Evolutionary conservation across 805 yeast genomes (phyloP).

Genomic region (Metschnikowia gruessii): DNA sequence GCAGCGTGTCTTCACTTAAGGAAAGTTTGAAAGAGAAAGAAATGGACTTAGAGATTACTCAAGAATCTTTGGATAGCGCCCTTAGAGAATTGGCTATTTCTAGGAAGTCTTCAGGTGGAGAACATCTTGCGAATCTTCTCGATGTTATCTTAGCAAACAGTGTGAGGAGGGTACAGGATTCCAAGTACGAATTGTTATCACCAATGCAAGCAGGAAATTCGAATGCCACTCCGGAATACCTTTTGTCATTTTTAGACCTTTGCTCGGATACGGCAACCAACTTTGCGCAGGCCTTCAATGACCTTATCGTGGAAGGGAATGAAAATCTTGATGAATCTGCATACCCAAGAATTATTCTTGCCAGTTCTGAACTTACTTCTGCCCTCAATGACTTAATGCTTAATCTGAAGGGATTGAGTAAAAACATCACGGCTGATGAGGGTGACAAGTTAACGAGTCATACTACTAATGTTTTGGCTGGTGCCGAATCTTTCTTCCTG

Average conservation of each 20-base stretch:
- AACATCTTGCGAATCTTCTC: slow-evolving; percentile 51
- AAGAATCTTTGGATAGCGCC: slow-evolving; percentile 76
- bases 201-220: slow-evolving; percentile 83
- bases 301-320: slow-evolving; percentile 73
- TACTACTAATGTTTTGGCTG: slow-evolving; percentile 57
- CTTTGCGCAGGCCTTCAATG: slow-evolving; percentile 74
- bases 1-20: slow-evolving; percentile 33
- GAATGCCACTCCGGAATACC: slow-evolving; percentile 66
- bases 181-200: slow-evolving; percentile 65
- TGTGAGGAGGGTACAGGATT: slow-evolving; percentile 69
- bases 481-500: slow-evolving; percentile 59
- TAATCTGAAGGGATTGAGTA: slow-evolving; percentile 66
- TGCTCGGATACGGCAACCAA: slow-evolving; percentile 71
- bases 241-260: slow-evolving; percentile 67
- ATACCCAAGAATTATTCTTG: slow-evolving; percentile 58
- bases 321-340: slow-evolving; percentile 46
- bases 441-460: slow-evolving; percentile 48
- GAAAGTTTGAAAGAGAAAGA: slow-evolving; percentile 61
- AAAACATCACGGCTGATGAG: slow-evolving; percentile 51
- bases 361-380: slow-evolving; percentile 61
- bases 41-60: slow-evolving; percentile 72
- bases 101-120: slow-evolving; percentile 46
- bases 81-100: slow-evolving; percentile 54
- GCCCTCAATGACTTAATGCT: slow-evolving; percentile 60
- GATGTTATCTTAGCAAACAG: slow-evolving; percentile 73